Evolutionary conservation across 2,329 filamentous ascomycete species (phyloP).

Genomic region (Ophiostoma sp.): DNA sequence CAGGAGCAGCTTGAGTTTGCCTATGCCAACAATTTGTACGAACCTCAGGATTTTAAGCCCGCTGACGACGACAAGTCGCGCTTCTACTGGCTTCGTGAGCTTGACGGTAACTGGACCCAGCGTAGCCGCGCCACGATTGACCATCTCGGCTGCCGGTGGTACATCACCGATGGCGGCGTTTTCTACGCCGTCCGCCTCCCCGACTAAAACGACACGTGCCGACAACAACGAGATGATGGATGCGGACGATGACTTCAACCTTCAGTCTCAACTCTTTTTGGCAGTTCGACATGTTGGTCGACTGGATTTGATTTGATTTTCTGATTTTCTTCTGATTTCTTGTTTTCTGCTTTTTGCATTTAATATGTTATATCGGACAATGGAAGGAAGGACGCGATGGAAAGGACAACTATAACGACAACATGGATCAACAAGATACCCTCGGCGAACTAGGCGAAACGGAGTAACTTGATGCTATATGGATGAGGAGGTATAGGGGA

Average conservation of each 20-base stretch:
- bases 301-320: not conserved
- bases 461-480: conserved; percentile 1
- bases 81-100: conserved; percentile 62
- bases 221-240: not conserved
- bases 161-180: conserved; percentile 55
- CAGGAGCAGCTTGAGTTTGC: conserved; percentile 52
- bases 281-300: not conserved
- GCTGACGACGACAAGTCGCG: conserved; percentile 60
- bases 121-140: conserved; percentile 62
- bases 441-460: too few relatives aligned
- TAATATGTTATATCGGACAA: not conserved
- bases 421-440: not conserved
- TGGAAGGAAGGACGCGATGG: not conserved
- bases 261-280: not conserved
- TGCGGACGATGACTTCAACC: not conserved
- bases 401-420: conserved; percentile 1
- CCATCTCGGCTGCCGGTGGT: conserved; percentile 59
- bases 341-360: not conserved
- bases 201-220: conserved; percentile 34
- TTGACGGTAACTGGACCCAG: conserved; percentile 61
- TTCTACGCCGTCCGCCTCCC: conserved; percentile 62
- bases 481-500: not conserved
- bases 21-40: conserved; percentile 51
- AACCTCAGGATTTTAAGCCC: conserved; percentile 64
- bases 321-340: not conserved